phyloP scores from a whole-genome alignment of 2,329 filamentous ascomycete genomes.

The Tolypocladium paradoxum region DNA sequence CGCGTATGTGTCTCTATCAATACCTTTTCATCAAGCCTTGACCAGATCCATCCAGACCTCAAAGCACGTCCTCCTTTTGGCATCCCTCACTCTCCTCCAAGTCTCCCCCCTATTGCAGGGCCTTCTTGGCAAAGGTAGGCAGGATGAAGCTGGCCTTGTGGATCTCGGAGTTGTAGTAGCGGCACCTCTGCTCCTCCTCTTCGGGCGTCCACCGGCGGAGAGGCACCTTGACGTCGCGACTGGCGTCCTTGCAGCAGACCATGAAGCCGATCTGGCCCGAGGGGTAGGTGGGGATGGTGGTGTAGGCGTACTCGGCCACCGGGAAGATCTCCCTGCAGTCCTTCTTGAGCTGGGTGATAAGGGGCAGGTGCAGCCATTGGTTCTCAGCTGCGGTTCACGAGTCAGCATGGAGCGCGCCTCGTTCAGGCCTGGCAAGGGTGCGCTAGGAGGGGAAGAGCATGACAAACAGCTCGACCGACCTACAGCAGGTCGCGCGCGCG shows the following conservation, averaged over 20 bases:
- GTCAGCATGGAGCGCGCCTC: not conserved
- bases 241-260: conserved; percentile 95
- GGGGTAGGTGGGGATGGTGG: conserved; percentile 97
- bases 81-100: not conserved
- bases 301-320: conserved; percentile 96
- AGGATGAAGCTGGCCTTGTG: conserved; percentile 91
- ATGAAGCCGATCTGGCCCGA: conserved; percentile 99
- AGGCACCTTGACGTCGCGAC: conserved; percentile 73
- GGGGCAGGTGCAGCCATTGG: conserved; percentile 93
- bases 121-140: conserved; percentile 85
- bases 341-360: conserved; percentile 94
- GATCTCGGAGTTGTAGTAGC: conserved; percentile 95
- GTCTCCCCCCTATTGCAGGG: conserved; percentile 37
- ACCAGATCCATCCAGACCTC: not conserved
- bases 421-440: not conserved
- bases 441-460: not conserved
- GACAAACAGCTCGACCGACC: conserved; percentile 7
- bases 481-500: not conserved
- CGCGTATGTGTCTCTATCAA: not conserved
- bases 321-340: conserved; percentile 96
- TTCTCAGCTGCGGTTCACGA: conserved; percentile 64
- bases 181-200: conserved; percentile 87
- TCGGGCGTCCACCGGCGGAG: conserved; percentile 70
- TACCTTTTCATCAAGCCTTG: not conserved
- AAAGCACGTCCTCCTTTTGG: not conserved